A percentile compares a stretch with the other conserved stretches of the same genome.
These are phyloP conservation scores for Trichoderma guizhouense DNA, from an alignment of 2,329 filamentous ascomycete species.

Conservation along the genomic window DNA sequence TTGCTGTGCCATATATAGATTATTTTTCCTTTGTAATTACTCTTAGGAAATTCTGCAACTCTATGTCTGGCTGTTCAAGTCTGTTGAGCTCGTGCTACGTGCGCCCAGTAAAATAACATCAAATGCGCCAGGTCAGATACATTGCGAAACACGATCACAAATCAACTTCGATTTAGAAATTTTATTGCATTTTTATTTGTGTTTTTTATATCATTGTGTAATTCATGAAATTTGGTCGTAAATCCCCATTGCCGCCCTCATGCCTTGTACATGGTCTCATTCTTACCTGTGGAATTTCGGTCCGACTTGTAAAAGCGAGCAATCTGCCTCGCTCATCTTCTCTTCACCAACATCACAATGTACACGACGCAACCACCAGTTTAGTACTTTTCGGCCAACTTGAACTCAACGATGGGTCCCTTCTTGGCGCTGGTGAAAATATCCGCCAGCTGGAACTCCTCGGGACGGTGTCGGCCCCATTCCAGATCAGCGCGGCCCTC, in stretches of 20 bases:
- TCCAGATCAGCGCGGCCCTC: constrained; percentile 49
- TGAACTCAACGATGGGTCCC: constrained; percentile 65
- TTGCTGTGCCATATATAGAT: background rate
- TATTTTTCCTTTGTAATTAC: background rate
- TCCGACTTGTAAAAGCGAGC: background rate
- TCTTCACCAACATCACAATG: background rate
- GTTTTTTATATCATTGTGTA: background rate
- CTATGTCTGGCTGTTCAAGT: background rate
- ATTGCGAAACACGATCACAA: background rate
- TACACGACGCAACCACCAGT: background rate
- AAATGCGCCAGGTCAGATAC: background rate
- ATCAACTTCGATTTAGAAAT: background rate
- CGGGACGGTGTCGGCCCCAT: constrained; percentile 52
- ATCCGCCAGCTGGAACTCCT: constrained; percentile 68
- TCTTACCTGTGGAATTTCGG: background rate
- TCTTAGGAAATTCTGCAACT: background rate
- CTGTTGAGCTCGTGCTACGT: background rate
- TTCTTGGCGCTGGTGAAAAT: constrained; percentile 72
- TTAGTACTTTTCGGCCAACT: constrained; percentile 28
- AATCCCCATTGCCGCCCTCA: background rate
- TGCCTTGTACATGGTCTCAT: background rate
- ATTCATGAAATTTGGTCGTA: background rate
- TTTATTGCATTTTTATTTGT: background rate
- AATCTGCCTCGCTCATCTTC: background rate
- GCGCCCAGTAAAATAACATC: background rate